phyloP scores from a whole-genome alignment of 2,329 filamentous ascomycete genomes.

The Neonectria faginata region DNA sequence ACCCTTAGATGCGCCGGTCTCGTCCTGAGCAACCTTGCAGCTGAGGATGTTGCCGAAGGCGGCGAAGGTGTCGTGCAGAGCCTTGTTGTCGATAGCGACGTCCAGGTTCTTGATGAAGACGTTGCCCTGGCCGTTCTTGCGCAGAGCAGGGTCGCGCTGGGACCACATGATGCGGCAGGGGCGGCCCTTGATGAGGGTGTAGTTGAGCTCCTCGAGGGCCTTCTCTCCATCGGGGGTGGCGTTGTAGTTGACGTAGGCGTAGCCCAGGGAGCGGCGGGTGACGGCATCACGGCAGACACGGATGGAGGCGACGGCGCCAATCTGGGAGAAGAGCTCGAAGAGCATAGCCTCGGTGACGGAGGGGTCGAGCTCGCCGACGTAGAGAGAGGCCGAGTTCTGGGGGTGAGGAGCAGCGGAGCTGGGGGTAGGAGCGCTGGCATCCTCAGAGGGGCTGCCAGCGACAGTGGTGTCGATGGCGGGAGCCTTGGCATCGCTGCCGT shows the following conservation, averaged over 20 bases:
- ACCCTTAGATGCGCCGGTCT: constrained; percentile 95
- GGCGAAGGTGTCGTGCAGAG: constrained; percentile 98
- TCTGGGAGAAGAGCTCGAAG: constrained; percentile 99
- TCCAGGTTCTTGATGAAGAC: constrained; percentile 99
- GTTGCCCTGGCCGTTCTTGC: constrained; percentile 99
- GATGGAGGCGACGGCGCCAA: constrained; percentile 98
- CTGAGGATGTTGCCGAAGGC: constrained; percentile 99
- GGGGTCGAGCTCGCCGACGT: constrained; percentile 97
- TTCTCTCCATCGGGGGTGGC: constrained; percentile 96
- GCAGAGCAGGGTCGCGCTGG: constrained; percentile 97
- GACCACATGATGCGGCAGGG: constrained; percentile 99
- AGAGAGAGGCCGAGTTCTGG: constrained; percentile 96
- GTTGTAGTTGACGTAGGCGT: constrained; percentile 99
- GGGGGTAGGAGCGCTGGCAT: constrained; percentile 76
- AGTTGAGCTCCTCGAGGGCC: constrained; percentile 98
- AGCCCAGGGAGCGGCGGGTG: constrained; percentile 97
- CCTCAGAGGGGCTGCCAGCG: constrained; percentile 59
- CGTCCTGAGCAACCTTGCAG: constrained; percentile 99
- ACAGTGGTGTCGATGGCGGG: constrained; percentile 82
- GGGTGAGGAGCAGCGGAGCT: constrained; percentile 81
- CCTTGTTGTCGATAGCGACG: constrained; percentile 99
- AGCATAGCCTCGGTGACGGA: constrained; percentile 99
- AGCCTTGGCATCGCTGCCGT: constrained; percentile 75
- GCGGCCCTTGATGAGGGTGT: constrained; percentile 98
- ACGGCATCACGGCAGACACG: constrained; percentile 99